Conservation (phyloP, 2,329 filamentous ascomycete species). For the Exophiala oligosperma region DNA sequence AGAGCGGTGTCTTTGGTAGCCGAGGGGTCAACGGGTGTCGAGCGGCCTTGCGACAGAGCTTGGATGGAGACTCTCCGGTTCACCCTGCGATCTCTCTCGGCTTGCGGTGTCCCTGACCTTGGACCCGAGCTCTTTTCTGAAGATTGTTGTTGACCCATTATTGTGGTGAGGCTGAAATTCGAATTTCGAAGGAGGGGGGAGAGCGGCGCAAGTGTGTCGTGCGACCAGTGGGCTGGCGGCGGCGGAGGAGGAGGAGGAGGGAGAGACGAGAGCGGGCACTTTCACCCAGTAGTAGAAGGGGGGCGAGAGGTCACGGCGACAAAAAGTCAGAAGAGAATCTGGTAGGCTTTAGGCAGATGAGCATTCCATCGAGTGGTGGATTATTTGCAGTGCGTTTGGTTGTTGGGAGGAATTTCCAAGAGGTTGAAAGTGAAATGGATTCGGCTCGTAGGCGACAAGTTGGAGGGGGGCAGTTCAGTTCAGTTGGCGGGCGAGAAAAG, state of each 20-base stretch:
- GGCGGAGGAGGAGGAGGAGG: no score
- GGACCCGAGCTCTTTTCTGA: slow-evolving; percentile 25
- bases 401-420: no score
- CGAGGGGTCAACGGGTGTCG: slow-evolving; percentile 44
- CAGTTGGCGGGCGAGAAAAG: not conserved
- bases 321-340: slow-evolving; percentile 26
- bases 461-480: not conserved
- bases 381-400: not conserved
- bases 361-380: slow-evolving; percentile 13
- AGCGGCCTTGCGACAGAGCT: slow-evolving; percentile 40
- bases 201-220: slow-evolving; percentile 11
- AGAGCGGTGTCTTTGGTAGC: slow-evolving; percentile 45
- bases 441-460: not conserved
- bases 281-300: no score
- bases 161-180: slow-evolving; percentile 4
- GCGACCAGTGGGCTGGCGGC: slow-evolving; percentile 1
- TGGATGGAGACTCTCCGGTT: slow-evolving; percentile 43
- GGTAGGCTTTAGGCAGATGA: slow-evolving; percentile 22
- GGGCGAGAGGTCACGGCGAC: slow-evolving; percentile 17
- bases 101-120: slow-evolving; percentile 22
- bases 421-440: not conserved
- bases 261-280: not conserved
- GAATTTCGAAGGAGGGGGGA: not conserved
- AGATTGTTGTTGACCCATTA: slow-evolving; percentile 30
- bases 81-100: slow-evolving; percentile 38